A percentile compares a stretch with the other conserved stretches of the same genome.
Evolutionary conservation across 176 grass and related monocot species (phyloP).

Genomic region (Metroxylon sagu): DNA sequence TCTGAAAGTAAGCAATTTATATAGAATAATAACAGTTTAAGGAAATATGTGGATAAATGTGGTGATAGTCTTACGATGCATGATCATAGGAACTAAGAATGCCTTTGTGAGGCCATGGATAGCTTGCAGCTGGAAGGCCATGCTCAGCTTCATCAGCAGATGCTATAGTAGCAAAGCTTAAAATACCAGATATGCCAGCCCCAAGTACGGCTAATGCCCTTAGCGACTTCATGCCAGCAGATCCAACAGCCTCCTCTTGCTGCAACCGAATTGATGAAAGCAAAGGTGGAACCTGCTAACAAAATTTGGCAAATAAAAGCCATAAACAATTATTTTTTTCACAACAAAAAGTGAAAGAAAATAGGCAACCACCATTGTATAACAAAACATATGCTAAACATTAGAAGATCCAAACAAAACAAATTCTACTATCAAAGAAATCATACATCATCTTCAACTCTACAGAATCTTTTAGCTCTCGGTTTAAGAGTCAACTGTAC

Average conservation of each 20-base stretch:
- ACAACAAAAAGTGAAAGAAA: too few species aligned
- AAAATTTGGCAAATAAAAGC: background rate
- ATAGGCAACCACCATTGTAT: too few species aligned
- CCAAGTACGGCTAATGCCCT: constrained; percentile 67
- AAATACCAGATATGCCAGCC: constrained; percentile 61
- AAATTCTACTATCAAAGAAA: too few species aligned
- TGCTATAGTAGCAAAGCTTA: constrained; percentile 66
- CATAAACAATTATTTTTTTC: too few species aligned
- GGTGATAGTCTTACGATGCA: constrained; percentile 60
- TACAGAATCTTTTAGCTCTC: too few species aligned
- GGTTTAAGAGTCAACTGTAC: too few species aligned
- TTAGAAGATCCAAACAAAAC: too few species aligned
- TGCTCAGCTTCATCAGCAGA: constrained; percentile 94
- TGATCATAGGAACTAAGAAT: constrained; percentile 97
- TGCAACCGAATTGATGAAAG: constrained; percentile 42
- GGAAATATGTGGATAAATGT: too few species aligned
- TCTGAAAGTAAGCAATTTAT: too few species aligned
- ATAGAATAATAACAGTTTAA: too few species aligned
- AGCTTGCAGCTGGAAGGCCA: constrained; percentile 54
- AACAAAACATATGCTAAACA: too few species aligned
- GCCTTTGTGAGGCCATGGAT: constrained; percentile 94
- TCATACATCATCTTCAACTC: too few species aligned
- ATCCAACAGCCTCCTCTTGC: constrained; percentile 45
- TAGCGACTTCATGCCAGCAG: constrained; percentile 37
- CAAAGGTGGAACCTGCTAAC: constrained; percentile 40